Evolutionary conservation across 1,284 basidiomycete genomes (phyloP), one percentile per base, ranked within the genome.

Genomic region (Ceratobasidium sp.): DNA sequence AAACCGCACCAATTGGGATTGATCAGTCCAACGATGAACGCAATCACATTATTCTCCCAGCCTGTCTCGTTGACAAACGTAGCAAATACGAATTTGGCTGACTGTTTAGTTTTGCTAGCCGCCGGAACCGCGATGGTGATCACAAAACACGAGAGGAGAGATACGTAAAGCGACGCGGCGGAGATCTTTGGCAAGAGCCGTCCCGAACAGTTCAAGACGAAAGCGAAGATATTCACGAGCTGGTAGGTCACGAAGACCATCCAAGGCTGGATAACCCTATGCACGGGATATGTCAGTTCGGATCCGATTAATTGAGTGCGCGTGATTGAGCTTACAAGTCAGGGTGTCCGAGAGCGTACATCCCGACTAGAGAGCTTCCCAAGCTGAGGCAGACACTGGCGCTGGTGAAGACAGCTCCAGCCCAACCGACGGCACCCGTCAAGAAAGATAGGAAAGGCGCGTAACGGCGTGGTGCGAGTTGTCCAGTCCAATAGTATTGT

Each of bases 31-130:
- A 70, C 67, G 32, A 70, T 70, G 41, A 70, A 70, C 5, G 67
- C 67, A 3, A 70, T 49, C 44, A 59, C 67, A 26, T 70, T 70
- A 30, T 70, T 70, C 13, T 70, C 67, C 67, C 67, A 70, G 3
- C 67, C 67, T 26, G 67, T 70, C 35, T 70, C 55, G 55, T 70
- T 70, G 13, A 59, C 32, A 46, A 70, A 70, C 1, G 67, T 70
- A 14, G 67, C 67, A 58, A 70, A 70, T 23, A 70, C 55, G 44
- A 59, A 70, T 18, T 59, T 70, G 2, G 67, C 67, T 2, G 44
- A 38, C 18, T 70, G 67, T 21, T 59, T 70, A 4, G 67, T 49
- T 32, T 47, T 11, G 44, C 67, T 70, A 23, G 32, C 67, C 5
- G 67, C 67, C 28, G 67, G 67, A 11, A 72, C 69, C 8, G 38